phyloP scores from a whole-genome alignment of 768 basidiomycete genomes.

The Leccinum ochraceum region DNA sequence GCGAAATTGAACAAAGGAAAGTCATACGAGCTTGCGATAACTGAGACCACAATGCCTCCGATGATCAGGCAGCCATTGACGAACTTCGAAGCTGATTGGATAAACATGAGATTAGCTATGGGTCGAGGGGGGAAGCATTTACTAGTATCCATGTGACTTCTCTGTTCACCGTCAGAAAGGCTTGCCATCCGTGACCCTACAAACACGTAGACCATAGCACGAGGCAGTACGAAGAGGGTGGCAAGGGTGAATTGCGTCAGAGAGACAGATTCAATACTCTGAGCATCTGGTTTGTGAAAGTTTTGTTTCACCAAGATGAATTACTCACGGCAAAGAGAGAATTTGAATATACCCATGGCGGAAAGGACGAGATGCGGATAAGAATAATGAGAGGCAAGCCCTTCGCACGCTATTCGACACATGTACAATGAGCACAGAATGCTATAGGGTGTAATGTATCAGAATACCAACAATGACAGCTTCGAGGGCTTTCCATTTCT shows the following conservation, averaged over 20 bases:
- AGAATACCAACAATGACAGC: slow-evolving; percentile 59
- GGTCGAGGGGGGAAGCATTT: slow-evolving; percentile 21
- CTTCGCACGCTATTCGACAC: slow-evolving; percentile 54
- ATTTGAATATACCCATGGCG: slow-evolving; percentile 89
- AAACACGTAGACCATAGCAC: slow-evolving; percentile 70
- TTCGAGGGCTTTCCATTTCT: slow-evolving; percentile 79
- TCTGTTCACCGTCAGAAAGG: slow-evolving; percentile 74
- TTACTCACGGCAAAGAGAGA: slow-evolving; percentile 69
- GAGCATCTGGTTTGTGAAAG: slow-evolving; percentile 10
- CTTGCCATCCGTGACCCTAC: slow-evolving; percentile 74
- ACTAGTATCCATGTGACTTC: slow-evolving; percentile 77
- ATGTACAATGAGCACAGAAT: slow-evolving; percentile 2
- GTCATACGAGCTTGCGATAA: slow-evolving; percentile 67
- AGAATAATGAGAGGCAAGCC: slow-evolving; percentile 82
- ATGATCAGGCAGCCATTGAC: slow-evolving; percentile 62
- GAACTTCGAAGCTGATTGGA: slow-evolving; percentile 55
- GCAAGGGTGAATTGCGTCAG: slow-evolving; percentile 77
- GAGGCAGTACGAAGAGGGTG: slow-evolving; percentile 71
- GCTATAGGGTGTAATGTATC: neutral
- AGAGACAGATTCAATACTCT: slow-evolving; percentile 75
- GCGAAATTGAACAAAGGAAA: slow-evolving; percentile 8
- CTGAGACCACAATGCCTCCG: slow-evolving; percentile 57
- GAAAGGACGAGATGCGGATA: slow-evolving; percentile 79
- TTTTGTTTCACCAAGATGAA: slow-evolving; percentile 1
- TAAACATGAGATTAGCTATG: slow-evolving; percentile 11